These are phyloP conservation scores for Kingdonia uniflora DNA, from an alignment of 164 flowering plant genomes.

Conservation along the genomic window DNA sequence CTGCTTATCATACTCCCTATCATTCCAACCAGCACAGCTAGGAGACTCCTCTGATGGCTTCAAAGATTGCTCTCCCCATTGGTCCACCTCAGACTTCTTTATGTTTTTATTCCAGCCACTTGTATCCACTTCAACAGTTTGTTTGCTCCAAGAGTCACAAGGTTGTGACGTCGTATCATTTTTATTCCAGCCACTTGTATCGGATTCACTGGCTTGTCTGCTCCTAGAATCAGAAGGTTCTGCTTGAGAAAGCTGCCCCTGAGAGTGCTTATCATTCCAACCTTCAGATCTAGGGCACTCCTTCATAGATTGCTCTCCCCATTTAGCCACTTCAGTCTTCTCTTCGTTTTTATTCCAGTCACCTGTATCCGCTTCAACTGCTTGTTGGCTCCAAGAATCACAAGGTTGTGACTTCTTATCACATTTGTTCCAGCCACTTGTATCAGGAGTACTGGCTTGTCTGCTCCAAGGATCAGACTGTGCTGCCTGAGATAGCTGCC, in stretches of 20 bases:
- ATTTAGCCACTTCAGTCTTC: not conserved
- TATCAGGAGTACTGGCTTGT: not conserved
- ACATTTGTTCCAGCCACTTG: not conserved
- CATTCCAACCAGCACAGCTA: constrained; percentile 7
- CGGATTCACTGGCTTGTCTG: not conserved
- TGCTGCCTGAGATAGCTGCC: not conserved
- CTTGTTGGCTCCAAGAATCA: constrained; percentile 2
- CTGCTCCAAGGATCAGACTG: not conserved
- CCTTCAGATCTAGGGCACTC: not conserved
- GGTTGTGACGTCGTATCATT: not conserved
- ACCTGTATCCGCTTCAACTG: not conserved
- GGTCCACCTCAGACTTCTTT: not conserved
- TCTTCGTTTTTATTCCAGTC: constrained; percentile 1
- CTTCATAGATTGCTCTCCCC: not conserved
- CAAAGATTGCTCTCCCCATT: not conserved
- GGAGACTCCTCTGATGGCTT: constrained; percentile 1
- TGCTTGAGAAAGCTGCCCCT: not conserved
- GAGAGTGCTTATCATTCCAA: not conserved
- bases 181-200: not conserved
- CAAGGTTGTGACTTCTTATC: not conserved
- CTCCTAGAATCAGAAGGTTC: not conserved
- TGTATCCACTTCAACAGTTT: not conserved
- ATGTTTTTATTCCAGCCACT: not conserved
- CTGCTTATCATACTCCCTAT: not conserved
- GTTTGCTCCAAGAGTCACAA: constrained; percentile 3